phyloP scores from a whole-genome alignment of 306 rosid genomes.

The Vigna unguiculata region DNA sequence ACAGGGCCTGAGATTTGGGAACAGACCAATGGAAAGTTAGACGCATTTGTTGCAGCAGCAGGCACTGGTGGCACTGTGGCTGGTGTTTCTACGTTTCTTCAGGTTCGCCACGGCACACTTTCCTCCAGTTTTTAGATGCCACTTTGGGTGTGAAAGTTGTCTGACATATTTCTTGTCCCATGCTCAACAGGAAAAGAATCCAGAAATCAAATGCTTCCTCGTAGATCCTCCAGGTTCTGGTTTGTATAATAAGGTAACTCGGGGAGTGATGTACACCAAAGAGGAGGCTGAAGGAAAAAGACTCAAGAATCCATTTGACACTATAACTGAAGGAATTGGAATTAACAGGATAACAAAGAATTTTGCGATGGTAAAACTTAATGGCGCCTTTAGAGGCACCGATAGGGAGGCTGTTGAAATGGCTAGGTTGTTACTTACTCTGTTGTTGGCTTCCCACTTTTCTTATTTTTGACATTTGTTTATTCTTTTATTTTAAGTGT shows the following conservation, averaged over 20 bases:
- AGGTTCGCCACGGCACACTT: slow-evolving; percentile 51
- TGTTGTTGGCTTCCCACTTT: slow-evolving; percentile 2
- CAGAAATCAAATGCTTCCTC: slow-evolving; percentile 76
- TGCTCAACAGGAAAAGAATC: slow-evolving; percentile 74
- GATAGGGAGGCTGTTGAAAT: slow-evolving; percentile 91
- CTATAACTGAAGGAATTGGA: slow-evolving; percentile 94
- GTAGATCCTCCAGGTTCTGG: slow-evolving; percentile 98
- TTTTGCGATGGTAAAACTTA: slow-evolving; percentile 81
- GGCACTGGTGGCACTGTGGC: slow-evolving; percentile 97
- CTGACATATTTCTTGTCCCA: slow-evolving; percentile 24
- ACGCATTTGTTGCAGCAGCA: slow-evolving; percentile 90
- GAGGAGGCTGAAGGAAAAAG: slow-evolving; percentile 95
- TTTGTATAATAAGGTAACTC: slow-evolving; percentile 81
- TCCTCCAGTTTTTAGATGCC: neutral
- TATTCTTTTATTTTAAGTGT: neutral
- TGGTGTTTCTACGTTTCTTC: slow-evolving; percentile 73
- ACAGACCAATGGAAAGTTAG: slow-evolving; percentile 70
- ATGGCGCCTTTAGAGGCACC: slow-evolving; percentile 85
- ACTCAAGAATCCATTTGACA: slow-evolving; percentile 93
- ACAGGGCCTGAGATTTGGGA: slow-evolving; percentile 98
- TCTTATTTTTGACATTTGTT: slow-evolving; percentile 4
- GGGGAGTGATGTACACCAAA: slow-evolving; percentile 93
- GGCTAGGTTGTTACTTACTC: slow-evolving; percentile 69
- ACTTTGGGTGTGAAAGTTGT: slow-evolving; percentile 17
- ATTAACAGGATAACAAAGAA: slow-evolving; percentile 81